Conservation (phyloP, 805 yeast species). For the Komagataella pastoris region DNA sequence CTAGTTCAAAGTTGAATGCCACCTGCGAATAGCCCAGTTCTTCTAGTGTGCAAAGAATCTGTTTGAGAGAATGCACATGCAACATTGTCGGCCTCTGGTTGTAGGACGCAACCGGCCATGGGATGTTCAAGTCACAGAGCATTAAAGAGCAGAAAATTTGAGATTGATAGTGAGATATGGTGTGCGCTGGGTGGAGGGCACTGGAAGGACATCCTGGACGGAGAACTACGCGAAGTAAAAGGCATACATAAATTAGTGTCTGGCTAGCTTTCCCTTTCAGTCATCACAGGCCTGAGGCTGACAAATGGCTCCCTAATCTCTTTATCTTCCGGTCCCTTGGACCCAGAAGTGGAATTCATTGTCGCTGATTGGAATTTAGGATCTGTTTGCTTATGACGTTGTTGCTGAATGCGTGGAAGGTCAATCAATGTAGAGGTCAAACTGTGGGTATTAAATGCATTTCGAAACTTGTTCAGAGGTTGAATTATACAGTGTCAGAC, state of each 20-base stretch:
- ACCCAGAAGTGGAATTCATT: neutral
- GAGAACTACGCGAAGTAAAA: neutral
- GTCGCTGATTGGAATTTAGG: neutral
- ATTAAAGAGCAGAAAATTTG: constrained; percentile 10
- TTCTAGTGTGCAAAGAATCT: constrained; percentile 38
- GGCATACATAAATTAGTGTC: neutral
- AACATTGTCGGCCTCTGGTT: constrained; percentile 22
- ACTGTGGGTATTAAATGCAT: neutral
- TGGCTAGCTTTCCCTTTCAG: neutral
- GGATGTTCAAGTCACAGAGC: constrained; percentile 58
- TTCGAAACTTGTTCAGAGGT: neutral
- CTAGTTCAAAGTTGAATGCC: constrained; percentile 56
- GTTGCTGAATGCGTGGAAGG: neutral
- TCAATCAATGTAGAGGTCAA: neutral
- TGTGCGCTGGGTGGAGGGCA: neutral
- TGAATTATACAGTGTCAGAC: neutral
- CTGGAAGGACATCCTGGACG: neutral
- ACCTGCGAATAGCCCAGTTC: constrained; percentile 61
- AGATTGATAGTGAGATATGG: neutral
- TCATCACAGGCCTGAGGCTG: neutral
- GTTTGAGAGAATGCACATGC: constrained; percentile 31
- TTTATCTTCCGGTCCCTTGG: neutral
- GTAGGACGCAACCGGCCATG: constrained; percentile 54
- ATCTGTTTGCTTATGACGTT: neutral
- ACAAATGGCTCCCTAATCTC: neutral